Evolutionary conservation across 768 basidiomycete species (phyloP).

Genomic region (Stropharia rugosoannulata): DNA sequence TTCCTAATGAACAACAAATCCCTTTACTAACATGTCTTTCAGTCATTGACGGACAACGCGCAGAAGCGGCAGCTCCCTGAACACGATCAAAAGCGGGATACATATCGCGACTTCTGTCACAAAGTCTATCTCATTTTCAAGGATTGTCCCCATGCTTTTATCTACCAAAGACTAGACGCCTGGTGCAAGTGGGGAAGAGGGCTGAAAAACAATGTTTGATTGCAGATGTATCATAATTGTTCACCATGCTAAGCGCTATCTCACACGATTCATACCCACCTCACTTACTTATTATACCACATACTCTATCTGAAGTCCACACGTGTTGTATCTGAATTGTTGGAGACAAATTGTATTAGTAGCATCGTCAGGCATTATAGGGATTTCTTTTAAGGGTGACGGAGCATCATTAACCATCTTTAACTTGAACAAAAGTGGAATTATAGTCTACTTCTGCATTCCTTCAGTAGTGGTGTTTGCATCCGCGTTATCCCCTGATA

Average conservation of each 20-base stretch:
- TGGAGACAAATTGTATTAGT: too few species aligned
- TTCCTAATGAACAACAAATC: background rate
- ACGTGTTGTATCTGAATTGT: too few species aligned
- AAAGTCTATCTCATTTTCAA: constrained; percentile 27
- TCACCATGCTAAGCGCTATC: too few species aligned
- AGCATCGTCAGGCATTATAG: too few species aligned
- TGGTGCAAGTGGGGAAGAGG: constrained; percentile 24
- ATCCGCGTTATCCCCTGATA: constrained; percentile 26
- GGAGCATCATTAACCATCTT: too few species aligned
- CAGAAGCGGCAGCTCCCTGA: background rate
- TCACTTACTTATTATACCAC: too few species aligned
- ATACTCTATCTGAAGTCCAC: too few species aligned
- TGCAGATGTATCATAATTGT: background rate
- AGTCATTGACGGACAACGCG: background rate
- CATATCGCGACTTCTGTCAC: constrained; percentile 31
- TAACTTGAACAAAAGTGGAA: background rate
- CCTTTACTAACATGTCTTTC: background rate
- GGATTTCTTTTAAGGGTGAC: too few species aligned
- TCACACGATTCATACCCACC: too few species aligned
- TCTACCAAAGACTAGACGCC: constrained; percentile 29
- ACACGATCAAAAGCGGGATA: background rate
- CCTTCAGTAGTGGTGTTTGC: constrained; percentile 5
- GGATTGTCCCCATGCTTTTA: constrained; percentile 28
- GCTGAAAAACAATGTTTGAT: background rate
- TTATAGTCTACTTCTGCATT: background rate